phyloP scores from a whole-genome alignment of 768 basidiomycete species.

The Trametopsis cervina region DNA sequence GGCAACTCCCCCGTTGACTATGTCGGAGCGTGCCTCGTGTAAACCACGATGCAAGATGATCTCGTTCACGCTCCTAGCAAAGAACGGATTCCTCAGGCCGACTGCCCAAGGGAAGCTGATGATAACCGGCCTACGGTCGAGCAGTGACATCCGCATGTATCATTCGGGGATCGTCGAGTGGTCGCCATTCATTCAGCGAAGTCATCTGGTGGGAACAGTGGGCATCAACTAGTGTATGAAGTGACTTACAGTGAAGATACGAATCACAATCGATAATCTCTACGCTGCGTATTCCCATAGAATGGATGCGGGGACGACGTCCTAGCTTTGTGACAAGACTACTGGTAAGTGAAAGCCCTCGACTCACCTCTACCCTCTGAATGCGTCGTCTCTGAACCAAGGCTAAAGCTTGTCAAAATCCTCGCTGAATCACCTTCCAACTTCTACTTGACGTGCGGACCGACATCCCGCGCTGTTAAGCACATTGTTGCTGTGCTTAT shows the following conservation, averaged over 20 bases:
- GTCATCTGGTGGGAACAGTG: background rate
- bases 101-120: background rate
- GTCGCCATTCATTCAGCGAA: background rate
- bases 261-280: background rate
- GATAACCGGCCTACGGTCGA: background rate
- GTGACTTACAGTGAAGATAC: background rate
- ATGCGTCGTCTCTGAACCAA: too few relatives aligned
- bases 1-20: background rate
- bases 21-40: background rate
- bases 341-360: too few relatives aligned
- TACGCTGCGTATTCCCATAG: too few relatives aligned
- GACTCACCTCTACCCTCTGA: too few relatives aligned
- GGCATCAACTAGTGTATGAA: background rate
- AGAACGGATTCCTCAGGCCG: background rate
- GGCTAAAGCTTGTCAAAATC: too few relatives aligned
- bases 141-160: background rate
- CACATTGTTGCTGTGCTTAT: too few relatives aligned
- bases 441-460: too few relatives aligned
- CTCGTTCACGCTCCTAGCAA: background rate
- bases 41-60: background rate
- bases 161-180: background rate
- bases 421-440: too few relatives aligned
- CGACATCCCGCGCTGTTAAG: too few relatives aligned
- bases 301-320: too few relatives aligned
- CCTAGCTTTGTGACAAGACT: too few relatives aligned